Base-by-base conservation (phyloP, 192 early-diverging fungal species). In the Chytriomyces sp. region DNA sequence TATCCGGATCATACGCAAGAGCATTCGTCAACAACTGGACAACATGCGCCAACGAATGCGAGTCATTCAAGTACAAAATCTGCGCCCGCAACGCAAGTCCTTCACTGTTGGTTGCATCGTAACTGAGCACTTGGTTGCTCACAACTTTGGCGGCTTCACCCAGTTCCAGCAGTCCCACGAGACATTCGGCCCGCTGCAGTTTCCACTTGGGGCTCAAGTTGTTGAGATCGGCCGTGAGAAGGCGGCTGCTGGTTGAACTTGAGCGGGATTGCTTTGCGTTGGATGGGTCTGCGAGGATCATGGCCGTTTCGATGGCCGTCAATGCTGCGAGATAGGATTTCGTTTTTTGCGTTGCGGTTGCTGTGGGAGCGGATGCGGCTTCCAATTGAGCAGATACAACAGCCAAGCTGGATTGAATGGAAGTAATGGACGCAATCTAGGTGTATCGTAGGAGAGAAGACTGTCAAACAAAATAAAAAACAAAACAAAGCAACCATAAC, bases 1-100 rank as follows among this genome's bases (percentile, higher is more conserved):
- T 89, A 82, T 95, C 94, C 10, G 93, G 94, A 75, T 96, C 94
- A 79, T 84, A 94, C 1, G 88, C 80, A 35, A 96, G 78, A 6
- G 93, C 91, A 10, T 79, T 24, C 64, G 91, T 85, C 23, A 88
- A 68, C 26, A 80, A 67, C 74, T 81, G 69, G 8, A 69, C 61
- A 8, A 88, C 81, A 73, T 72, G 45, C 5, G 75, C 67, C 11
- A 78, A 63, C 5, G 84, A 77, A 61, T 87, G 82, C 10, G 82
- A 67, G 45, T 80, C 93, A 84, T 85, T 92, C 45, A 92, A 79
- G 78, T 92, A 94, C 26, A 92, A 83, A 20, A 92, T 85, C 50
- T 83, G 83, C 7, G 93, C 93, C 50, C 91, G 80, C 35, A 94
- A 66, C 7, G 85, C 86, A 45, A 93, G 83, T 5, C 91, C 92